phyloP scores from a whole-genome alignment of 768 basidiomycete species.

The Hypholoma fasciculare region DNA sequence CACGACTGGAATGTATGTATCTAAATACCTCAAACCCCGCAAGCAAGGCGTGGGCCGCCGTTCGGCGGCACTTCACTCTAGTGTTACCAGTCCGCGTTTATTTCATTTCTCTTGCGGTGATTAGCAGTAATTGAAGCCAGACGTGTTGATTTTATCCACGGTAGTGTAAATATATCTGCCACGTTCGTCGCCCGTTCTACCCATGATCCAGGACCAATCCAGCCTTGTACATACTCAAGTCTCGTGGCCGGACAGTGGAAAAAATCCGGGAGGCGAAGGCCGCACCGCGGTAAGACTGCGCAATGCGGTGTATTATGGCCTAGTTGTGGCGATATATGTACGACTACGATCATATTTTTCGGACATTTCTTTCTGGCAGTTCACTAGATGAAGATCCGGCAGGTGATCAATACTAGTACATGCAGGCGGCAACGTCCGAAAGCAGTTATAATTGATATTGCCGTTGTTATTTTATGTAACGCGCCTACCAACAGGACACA shows the following conservation, averaged over 20 bases:
- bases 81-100: background rate
- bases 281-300: background rate
- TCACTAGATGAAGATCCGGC: background rate
- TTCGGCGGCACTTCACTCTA: too few relatives aligned
- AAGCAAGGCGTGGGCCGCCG: too few relatives aligned
- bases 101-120: background rate
- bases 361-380: background rate
- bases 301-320: background rate
- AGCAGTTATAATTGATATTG: background rate
- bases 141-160: background rate
- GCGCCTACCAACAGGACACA: background rate
- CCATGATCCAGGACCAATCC: background rate
- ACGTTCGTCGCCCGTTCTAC: background rate
- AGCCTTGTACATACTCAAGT: background rate
- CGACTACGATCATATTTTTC: background rate
- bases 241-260: background rate
- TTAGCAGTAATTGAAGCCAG: background rate
- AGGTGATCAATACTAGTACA: background rate
- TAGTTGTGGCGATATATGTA: background rate
- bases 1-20: too few relatives aligned
- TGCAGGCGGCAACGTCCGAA: constrained; percentile 5
- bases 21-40: too few relatives aligned
- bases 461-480: constrained; percentile 6
- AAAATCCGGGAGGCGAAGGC: background rate
- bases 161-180: background rate